These are phyloP conservation scores for Ustulina deusta DNA, from an alignment of 2,329 filamentous ascomycete genomes.

Conservation along the genomic window DNA sequence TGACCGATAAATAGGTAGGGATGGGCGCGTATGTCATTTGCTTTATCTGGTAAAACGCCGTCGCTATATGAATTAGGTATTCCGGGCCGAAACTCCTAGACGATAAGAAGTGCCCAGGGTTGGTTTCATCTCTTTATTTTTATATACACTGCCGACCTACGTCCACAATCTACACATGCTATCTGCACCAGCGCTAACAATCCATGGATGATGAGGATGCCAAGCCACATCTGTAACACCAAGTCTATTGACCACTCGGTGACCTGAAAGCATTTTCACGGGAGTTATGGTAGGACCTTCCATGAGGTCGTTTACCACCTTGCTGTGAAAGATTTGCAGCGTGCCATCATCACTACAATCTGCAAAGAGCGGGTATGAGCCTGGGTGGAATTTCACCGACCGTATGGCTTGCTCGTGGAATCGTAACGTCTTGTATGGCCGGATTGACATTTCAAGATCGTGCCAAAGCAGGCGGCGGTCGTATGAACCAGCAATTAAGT, in stretches of 20 bases:
- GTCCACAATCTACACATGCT: conserved; percentile 93
- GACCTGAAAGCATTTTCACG: conserved; percentile 91
- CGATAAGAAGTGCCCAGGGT: conserved; percentile 21
- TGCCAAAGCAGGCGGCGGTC: conserved; percentile 96
- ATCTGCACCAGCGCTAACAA: conserved; percentile 92
- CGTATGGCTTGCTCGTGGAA: conserved; percentile 95
- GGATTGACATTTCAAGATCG: conserved; percentile 89
- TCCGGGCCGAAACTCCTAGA: not conserved
- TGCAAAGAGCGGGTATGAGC: conserved; percentile 83
- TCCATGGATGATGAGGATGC: conserved; percentile 95
- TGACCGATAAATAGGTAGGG: conserved; percentile 4
- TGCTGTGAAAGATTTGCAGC: conserved; percentile 96
- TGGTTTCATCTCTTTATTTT: conserved; percentile 23
- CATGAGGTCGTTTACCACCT: conserved; percentile 93
- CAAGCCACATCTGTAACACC: conserved; percentile 96
- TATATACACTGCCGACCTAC: conserved; percentile 51
- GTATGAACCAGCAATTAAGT: conserved; percentile 93
- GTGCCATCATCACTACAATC: conserved; percentile 96
- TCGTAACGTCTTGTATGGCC: conserved; percentile 95
- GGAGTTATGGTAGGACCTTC: conserved; percentile 97
- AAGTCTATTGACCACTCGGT: conserved; percentile 85
- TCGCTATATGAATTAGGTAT: conserved; percentile 40
- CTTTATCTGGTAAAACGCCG: conserved; percentile 34
- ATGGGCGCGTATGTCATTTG: conserved; percentile 5
- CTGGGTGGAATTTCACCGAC: conserved; percentile 83